Evolutionary conservation across 1,284 basidiomycete genomes (phyloP).

Genomic region (Porogramme epimiltina): DNA sequence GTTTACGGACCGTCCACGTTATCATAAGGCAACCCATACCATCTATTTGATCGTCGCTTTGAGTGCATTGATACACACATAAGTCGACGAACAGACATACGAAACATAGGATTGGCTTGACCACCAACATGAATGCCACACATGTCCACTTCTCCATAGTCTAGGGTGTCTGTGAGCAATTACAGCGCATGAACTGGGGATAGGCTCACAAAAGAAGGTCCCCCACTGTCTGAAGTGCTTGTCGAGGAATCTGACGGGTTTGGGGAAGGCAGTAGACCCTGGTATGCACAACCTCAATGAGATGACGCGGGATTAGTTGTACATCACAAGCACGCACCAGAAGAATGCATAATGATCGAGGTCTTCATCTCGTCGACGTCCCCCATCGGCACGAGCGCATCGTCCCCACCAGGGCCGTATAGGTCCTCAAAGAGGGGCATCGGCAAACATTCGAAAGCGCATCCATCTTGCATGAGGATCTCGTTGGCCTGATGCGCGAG

Average conservation of each 20-base stretch:
- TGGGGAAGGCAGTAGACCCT: constrained; percentile 26
- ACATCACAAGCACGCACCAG: constrained; percentile 11
- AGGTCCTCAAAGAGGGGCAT: constrained; percentile 24
- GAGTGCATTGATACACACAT: background rate
- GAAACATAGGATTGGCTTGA: constrained; percentile 29
- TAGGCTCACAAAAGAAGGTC: constrained; percentile 7
- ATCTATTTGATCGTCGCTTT: constrained; percentile 3
- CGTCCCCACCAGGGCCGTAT: constrained; percentile 14
- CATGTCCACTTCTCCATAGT: constrained; percentile 24
- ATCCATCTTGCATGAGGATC: constrained; percentile 14
- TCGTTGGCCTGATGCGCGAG: constrained; percentile 18
- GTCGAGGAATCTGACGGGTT: constrained; percentile 21
- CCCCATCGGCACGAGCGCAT: constrained; percentile 17
- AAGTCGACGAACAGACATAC: constrained; percentile 10
- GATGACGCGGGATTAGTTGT: background rate
- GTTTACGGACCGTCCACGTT: constrained; percentile 13
- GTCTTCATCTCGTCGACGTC: constrained; percentile 7
- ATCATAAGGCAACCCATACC: constrained; percentile 19
- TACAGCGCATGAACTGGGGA: too few relatives aligned
- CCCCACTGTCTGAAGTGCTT: constrained; percentile 14
- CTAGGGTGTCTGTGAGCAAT: background rate
- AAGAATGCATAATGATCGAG: constrained; percentile 17
- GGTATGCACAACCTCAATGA: background rate
- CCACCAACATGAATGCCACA: constrained; percentile 20
- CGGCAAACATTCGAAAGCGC: constrained; percentile 15